Percentiles rank a stretch among this genome's conserved stretches.
Conservation (phyloP, 495 filamentous ascomycete species). For the Trypethelium eluteriae region DNA sequence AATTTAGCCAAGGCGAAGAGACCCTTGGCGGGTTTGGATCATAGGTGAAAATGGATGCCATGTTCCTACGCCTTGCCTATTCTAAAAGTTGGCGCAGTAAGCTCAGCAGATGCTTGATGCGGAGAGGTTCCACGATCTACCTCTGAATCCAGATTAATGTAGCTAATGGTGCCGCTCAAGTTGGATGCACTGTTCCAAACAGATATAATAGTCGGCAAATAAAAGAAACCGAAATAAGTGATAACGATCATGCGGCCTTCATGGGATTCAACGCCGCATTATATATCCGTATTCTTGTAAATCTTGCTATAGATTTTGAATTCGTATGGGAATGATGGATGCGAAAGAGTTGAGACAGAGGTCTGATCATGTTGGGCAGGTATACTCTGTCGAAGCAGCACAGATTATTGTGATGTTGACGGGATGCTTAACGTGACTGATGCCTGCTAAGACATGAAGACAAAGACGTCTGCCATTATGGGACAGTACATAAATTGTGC, state of each 20-base stretch:
- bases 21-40: slow-evolving; percentile 81
- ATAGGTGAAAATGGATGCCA: slow-evolving; percentile 96
- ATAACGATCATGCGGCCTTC: background rate
- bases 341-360: slow-evolving; percentile 47
- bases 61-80: slow-evolving; percentile 31
- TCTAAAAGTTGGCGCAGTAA: no score
- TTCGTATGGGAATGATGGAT: slow-evolving; percentile 45
- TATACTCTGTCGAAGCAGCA: background rate
- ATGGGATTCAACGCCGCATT: background rate
- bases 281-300: slow-evolving; percentile 8
- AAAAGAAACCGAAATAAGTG: background rate
- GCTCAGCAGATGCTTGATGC: no score
- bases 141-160: no score
- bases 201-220: background rate
- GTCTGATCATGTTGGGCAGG: slow-evolving; percentile 52
- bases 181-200: no score
- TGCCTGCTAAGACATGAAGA: background rate
- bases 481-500: background rate
- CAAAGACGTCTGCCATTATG: background rate
- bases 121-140: no score
- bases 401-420: background rate
- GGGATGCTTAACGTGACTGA: background rate
- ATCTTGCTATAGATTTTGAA: slow-evolving; percentile 38
- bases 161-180: no score
- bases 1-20: slow-evolving; percentile 75